These are phyloP conservation scores for Russula brevipes DNA, from an alignment of 768 basidiomycete genomes.

Conservation along the genomic window DNA sequence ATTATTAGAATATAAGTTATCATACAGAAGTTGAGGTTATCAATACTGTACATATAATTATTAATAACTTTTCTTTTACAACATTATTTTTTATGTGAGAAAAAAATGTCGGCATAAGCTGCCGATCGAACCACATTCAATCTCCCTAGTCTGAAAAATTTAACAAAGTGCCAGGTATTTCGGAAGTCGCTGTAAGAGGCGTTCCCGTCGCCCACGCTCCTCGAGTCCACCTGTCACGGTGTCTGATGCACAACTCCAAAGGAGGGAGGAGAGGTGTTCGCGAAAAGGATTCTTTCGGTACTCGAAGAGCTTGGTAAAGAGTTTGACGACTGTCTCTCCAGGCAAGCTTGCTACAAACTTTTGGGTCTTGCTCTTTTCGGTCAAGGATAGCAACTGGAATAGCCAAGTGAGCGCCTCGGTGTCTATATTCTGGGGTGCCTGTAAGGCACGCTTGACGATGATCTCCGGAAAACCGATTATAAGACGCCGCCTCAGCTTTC, in stretches of 20 bases:
- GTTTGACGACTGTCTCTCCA: not conserved
- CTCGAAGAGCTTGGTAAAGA: not conserved
- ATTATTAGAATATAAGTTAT: no score
- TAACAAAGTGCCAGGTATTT: no score
- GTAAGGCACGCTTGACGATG: not conserved
- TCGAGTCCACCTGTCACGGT: not conserved
- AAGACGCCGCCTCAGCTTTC: not conserved
- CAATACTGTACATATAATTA: no score
- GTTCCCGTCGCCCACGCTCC: not conserved
- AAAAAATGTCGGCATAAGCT: no score
- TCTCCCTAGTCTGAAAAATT: no score
- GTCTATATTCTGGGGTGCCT: not conserved
- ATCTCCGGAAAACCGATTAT: not conserved
- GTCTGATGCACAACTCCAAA: constrained; percentile 5
- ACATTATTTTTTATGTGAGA: no score
- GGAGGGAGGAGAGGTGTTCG: not conserved
- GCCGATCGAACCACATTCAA: no score
- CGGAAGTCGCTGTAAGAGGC: no score
- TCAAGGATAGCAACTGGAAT: not conserved
- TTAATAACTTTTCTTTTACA: no score
- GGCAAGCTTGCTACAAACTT: constrained; percentile 1
- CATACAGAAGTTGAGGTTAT: no score
- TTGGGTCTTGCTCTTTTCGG: not conserved
- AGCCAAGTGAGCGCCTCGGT: not conserved
- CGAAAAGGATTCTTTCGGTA: not conserved